Evolutionary conservation across 129 eudicot genomes (phyloP), one percentile per base, ranked within the genome.

Genomic region (Flaveria sonorensis): DNA sequence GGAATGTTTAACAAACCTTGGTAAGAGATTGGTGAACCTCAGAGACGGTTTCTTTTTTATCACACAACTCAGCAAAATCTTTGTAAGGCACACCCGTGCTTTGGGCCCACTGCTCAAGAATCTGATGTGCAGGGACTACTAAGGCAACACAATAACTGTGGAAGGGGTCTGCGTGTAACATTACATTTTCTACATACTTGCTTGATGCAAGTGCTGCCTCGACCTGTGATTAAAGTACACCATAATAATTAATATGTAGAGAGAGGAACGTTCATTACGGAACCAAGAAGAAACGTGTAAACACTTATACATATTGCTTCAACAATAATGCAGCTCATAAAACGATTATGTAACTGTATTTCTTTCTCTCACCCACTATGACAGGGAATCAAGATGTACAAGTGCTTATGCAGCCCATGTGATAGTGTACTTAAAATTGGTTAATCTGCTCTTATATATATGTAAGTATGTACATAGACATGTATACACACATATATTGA

Each of bases 131-230:
- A 57, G 98, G 93, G 56, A 91, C 93, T 26, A 94, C 86, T 52
- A 94, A 81, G 63, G 96, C 97, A 19, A 94, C 96, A 82, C 93
- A 85, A 62, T 80, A 85, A 68, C 70, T 91, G 83, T 91, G 98
- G 90, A 82, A 89, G 74, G 98, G 98, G 61, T 94, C 97, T 18
- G 97, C 98, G 66, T 91, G 78, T 36, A 88, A 68, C 98, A 94
- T 94, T 32, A 94, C 83, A 74, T 83, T 89, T 21, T 94, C 98
- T 11, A 91, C 92, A 18, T 85, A 91, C 20, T 87, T 86, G 90
- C 93, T 94, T 19, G 93, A 76, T 21, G 73, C 45, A 55, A 94
- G 87, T 74, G 96, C 97, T 75, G 98, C 97, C 84, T 94, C 98
- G 60, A 94, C 92, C 98, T 94, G 88, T 63, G 77, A 75, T 59